These are phyloP conservation scores for Neofusicoccum laricinum DNA, from an alignment of 2,329 filamentous ascomycete species.

Conservation along the genomic window DNA sequence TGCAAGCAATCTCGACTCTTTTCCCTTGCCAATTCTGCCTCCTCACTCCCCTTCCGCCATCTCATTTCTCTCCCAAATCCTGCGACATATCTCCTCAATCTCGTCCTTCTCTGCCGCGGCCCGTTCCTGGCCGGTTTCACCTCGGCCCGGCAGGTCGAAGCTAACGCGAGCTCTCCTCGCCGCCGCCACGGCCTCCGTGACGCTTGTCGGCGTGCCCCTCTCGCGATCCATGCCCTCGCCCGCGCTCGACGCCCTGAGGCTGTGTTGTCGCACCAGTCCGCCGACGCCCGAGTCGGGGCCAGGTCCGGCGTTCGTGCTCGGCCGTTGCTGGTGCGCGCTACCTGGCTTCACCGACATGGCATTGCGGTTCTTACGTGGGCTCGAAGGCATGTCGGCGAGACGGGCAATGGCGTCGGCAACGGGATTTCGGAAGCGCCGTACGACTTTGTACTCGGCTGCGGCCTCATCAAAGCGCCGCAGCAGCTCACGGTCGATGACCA, in stretches of 20 bases:
- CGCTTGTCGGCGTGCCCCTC: slow-evolving; percentile 26
- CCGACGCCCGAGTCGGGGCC: slow-evolving; percentile 5
- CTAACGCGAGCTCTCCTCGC: slow-evolving; percentile 19
- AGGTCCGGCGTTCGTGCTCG: slow-evolving; percentile 20
- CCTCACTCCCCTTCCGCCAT: slow-evolving; percentile 35
- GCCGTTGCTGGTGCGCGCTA: slow-evolving; percentile 22
- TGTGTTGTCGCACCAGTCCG: slow-evolving; percentile 22
- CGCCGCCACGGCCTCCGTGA: slow-evolving; percentile 24
- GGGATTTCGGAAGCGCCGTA: slow-evolving; percentile 69
- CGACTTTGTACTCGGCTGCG: slow-evolving; percentile 70
- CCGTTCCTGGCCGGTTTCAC: slow-evolving; percentile 13
- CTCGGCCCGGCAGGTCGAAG: slow-evolving; percentile 12
- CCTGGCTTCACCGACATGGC: neutral
- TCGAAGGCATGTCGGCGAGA: slow-evolving; percentile 52
- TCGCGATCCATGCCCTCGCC: slow-evolving; percentile 20
- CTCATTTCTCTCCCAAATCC: slow-evolving; percentile 40
- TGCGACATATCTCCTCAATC: slow-evolving; percentile 38
- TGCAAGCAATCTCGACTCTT: slow-evolving; percentile 3
- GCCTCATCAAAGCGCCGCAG: slow-evolving; percentile 66
- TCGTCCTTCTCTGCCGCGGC: slow-evolving; percentile 20
- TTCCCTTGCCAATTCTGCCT: neutral
- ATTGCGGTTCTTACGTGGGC: slow-evolving; percentile 21
- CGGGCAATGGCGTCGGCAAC: slow-evolving; percentile 61
- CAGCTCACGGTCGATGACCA: slow-evolving; percentile 59
- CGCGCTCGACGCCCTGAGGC: slow-evolving; percentile 22